A percentile compares a stretch with the other conserved stretches of the same genome.
Evolutionary conservation across 2,329 filamentous ascomycete genomes (phyloP).

Genomic region (Teratosphaeriaceae sp.): DNA sequence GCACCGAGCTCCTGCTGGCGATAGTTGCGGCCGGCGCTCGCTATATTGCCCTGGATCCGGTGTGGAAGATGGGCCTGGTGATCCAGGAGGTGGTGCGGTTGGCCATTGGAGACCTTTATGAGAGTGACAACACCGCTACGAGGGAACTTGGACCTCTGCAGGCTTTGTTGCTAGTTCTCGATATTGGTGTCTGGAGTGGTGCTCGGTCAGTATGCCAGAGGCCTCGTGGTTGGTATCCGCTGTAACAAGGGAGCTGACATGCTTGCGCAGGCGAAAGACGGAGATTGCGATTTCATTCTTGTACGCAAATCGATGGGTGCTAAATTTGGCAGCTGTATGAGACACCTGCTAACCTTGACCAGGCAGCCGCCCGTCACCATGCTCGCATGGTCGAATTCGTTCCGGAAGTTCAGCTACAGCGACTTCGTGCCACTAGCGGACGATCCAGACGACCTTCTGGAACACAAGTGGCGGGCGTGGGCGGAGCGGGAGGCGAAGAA

Average conservation of each 20-base stretch:
- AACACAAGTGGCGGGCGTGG: slow-evolving; percentile 60
- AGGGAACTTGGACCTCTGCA: slow-evolving; percentile 45
- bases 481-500: slow-evolving; percentile 58
- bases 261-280: slow-evolving; percentile 49
- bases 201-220: too few species aligned
- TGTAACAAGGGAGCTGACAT: too few species aligned
- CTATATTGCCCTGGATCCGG: slow-evolving; percentile 47
- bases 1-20: slow-evolving; percentile 51
- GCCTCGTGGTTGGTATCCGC: too few species aligned
- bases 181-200: slow-evolving; percentile 52
- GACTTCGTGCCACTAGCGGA: slow-evolving; percentile 41
- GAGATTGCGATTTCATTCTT: slow-evolving; percentile 52
- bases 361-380: slow-evolving; percentile 47
- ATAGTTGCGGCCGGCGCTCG: slow-evolving; percentile 53
- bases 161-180: slow-evolving; percentile 40
- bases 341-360: too few species aligned
- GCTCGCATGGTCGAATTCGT: slow-evolving; percentile 31
- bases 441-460: slow-evolving; percentile 51
- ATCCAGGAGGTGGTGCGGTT: slow-evolving; percentile 42
- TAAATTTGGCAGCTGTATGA: too few species aligned
- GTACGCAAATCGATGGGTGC: too few species aligned
- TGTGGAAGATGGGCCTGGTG: slow-evolving; percentile 53
- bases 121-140: slow-evolving; percentile 42
- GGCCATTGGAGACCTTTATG: slow-evolving; percentile 32
- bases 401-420: slow-evolving; percentile 16